Conservation (phyloP, 2,329 filamentous ascomycete species). For the Coniochaeta hoffmannii region DNA sequence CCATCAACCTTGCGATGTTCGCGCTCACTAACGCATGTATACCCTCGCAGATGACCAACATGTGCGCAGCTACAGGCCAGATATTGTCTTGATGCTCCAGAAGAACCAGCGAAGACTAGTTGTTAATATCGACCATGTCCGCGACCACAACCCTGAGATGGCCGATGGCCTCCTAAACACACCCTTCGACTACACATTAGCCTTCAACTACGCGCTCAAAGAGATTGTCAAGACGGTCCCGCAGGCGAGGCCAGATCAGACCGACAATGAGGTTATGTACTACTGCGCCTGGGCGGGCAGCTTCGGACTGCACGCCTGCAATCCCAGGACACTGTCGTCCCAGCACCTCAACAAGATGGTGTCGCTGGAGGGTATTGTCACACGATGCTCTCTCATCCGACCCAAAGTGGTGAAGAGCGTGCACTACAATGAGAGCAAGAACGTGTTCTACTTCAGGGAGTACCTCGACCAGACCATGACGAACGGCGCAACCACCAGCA, state of each 20-base stretch:
- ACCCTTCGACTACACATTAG: constrained; percentile 81
- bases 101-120: constrained; percentile 57
- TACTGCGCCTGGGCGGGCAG: constrained; percentile 97
- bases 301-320: constrained; percentile 92
- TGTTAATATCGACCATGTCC: constrained; percentile 84
- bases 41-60: constrained; percentile 38
- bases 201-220: constrained; percentile 87
- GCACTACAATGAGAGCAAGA: constrained; percentile 84
- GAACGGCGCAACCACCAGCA: constrained; percentile 78
- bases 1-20: background rate
- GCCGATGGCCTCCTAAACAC: constrained; percentile 70
- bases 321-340: constrained; percentile 85
- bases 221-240: constrained; percentile 77
- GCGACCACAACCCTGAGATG: constrained; percentile 77
- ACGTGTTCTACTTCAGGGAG: constrained; percentile 80
- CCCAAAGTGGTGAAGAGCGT: constrained; percentile 98
- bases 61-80: constrained; percentile 72
- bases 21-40: constrained; percentile 4
- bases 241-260: constrained; percentile 68
- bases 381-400: constrained; percentile 87
- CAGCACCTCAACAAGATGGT: constrained; percentile 93
- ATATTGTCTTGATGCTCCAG: constrained; percentile 73
- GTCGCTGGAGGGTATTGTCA: constrained; percentile 94
- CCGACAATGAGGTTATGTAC: constrained; percentile 72
- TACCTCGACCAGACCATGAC: constrained; percentile 98